These are phyloP conservation scores for Xylaria venustula DNA, from an alignment of 495 filamentous ascomycete species.

Conservation along the genomic window DNA sequence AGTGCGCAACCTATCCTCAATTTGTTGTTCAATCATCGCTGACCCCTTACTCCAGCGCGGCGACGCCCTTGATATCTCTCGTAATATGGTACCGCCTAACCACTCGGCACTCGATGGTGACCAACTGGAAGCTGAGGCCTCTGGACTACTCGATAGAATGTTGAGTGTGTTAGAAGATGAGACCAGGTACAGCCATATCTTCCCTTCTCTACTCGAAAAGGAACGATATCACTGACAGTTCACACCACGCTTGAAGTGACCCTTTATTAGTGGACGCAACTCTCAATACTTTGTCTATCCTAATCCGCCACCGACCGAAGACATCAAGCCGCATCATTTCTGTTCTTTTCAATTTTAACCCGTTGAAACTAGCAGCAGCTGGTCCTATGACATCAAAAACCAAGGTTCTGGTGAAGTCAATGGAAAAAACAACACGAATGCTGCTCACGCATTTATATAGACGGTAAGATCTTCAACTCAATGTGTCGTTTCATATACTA, in stretches of 20 bases:
- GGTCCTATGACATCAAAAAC: conserved; percentile 73
- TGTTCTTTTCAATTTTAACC: conserved; percentile 87
- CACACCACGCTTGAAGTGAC: conserved; percentile 57
- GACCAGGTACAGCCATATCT: conserved; percentile 56
- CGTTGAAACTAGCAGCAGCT: conserved; percentile 66
- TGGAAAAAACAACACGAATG: conserved; percentile 86
- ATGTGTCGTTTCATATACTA: neutral
- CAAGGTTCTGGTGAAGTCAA: conserved; percentile 81
- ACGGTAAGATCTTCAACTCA: conserved; percentile 49
- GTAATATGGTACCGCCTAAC: conserved; percentile 78
- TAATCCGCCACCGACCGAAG: conserved; percentile 76
- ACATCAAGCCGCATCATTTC: conserved; percentile 82
- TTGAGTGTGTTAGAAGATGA: conserved; percentile 86
- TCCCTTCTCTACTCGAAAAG: neutral
- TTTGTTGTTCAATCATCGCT: conserved; percentile 21
- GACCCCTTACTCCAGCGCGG: conserved; percentile 57
- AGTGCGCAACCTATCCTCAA: conserved; percentile 50
- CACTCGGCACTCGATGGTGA: conserved; percentile 74
- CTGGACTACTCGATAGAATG: conserved; percentile 84
- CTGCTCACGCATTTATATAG: conserved; percentile 77
- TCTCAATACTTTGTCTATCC: conserved; percentile 75
- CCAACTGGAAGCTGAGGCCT: conserved; percentile 86
- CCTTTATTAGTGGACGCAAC: conserved; percentile 89
- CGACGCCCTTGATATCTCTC: conserved; percentile 82
- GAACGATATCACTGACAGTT: conserved; percentile 9